Conservation (phyloP, 768 basidiomycete genomes). For the Boletus rubroflammeus region DNA sequence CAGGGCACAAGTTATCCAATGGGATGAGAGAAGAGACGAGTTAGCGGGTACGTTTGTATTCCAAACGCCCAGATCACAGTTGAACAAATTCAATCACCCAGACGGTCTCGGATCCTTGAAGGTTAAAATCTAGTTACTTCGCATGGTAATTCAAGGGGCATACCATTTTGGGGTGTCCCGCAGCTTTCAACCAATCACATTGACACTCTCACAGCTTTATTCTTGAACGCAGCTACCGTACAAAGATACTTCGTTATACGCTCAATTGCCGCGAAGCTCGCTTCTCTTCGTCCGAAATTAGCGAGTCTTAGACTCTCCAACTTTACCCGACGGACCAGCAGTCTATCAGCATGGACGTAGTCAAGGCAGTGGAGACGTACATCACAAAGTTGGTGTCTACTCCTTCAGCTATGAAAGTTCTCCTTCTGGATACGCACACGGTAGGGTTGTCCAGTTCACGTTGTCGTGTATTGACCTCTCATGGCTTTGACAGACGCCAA, state of each 20-base stretch:
- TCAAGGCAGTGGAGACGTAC: conserved; percentile 94
- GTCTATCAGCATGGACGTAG: conserved; percentile 73
- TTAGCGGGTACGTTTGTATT: not conserved
- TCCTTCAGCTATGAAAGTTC: conserved; percentile 90
- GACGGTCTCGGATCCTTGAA: not conserved
- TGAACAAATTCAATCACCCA: not conserved
- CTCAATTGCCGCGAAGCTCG: not conserved
- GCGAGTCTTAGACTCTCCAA: not conserved
- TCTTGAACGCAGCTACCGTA: not conserved
- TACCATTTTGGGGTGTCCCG: conserved; percentile 1
- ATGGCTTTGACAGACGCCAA: conserved; percentile 68
- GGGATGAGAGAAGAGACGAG: not conserved
- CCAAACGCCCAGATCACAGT: not conserved
- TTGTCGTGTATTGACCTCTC: not conserved
- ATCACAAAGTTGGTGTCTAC: conserved; percentile 83
- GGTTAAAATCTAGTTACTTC: not conserved
- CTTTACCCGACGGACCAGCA: not conserved
- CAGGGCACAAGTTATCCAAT: not conserved
- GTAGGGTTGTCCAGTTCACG: conserved; percentile 42
- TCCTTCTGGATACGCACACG: conserved; percentile 91
- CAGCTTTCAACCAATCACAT: not conserved
- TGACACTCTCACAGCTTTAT: not conserved
- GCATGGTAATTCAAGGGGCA: not conserved
- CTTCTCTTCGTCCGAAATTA: not conserved
- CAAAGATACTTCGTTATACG: not conserved